A percentile compares a stretch with the other conserved stretches of the same genome.
phyloP scores from a whole-genome alignment of 1,284 basidiomycete species.

The Ustilago crameri region DNA sequence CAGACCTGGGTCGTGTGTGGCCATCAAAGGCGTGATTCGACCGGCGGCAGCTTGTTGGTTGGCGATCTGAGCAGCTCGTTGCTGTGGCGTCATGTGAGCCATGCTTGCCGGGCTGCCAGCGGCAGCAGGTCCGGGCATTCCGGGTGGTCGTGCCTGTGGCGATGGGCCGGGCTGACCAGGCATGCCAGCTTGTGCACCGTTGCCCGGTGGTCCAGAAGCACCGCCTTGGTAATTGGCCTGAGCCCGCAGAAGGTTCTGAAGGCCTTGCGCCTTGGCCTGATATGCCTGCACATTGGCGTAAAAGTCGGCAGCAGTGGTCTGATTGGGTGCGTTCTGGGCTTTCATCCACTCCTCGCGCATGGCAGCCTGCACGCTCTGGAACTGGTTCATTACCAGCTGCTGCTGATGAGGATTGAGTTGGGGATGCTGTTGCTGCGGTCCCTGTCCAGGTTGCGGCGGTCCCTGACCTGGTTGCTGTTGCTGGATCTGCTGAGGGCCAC shows the following conservation, averaged over 20 bases:
- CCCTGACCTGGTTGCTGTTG: slow-evolving; percentile 24
- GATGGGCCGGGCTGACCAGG: slow-evolving; percentile 37
- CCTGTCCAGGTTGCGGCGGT: slow-evolving; percentile 25
- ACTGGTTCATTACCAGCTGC: slow-evolving; percentile 60
- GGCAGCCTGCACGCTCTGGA: slow-evolving; percentile 56
- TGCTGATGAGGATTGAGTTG: slow-evolving; percentile 62
- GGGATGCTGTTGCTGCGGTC: slow-evolving; percentile 43
- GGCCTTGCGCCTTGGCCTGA: slow-evolving; percentile 56
- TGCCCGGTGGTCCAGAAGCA: slow-evolving; percentile 15
- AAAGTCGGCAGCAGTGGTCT: slow-evolving; percentile 56
- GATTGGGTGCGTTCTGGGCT: slow-evolving; percentile 58
- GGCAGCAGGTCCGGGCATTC: slow-evolving; percentile 19
- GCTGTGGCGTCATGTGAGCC: slow-evolving; percentile 46
- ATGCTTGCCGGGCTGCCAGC: slow-evolving; percentile 43
- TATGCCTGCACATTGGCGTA: slow-evolving; percentile 59
- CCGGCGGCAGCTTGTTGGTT: slow-evolving; percentile 47
- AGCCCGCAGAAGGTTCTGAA: slow-evolving; percentile 53
- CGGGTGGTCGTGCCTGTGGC: slow-evolving; percentile 38
- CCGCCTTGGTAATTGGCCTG: slow-evolving; percentile 52
- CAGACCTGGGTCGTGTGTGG: slow-evolving; percentile 57
- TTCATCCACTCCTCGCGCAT: slow-evolving; percentile 62
- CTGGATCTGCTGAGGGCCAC: slow-evolving; percentile 25
- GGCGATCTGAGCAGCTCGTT: slow-evolving; percentile 49
- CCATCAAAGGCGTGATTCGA: slow-evolving; percentile 55
- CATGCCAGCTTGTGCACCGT: slow-evolving; percentile 35